phyloP scores from a whole-genome alignment of 2,329 filamentous ascomycete genomes.

The Lachnellula arida region DNA sequence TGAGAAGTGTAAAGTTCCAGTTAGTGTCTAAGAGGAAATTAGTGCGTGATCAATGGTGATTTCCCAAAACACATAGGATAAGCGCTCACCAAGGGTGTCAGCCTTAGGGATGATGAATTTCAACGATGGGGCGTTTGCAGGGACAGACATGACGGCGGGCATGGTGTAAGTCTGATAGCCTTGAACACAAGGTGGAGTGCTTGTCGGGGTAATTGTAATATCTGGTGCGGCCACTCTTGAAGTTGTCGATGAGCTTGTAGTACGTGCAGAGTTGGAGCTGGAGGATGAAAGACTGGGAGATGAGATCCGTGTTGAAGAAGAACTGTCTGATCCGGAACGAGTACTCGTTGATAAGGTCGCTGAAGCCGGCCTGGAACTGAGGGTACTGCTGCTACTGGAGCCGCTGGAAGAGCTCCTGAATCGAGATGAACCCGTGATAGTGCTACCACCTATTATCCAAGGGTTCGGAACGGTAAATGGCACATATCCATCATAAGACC shows the following conservation, averaged over 20 bases:
- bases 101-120: constrained; percentile 2
- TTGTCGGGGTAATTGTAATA: neutral
- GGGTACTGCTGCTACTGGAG: neutral
- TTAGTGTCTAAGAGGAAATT: neutral
- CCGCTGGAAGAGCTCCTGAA: neutral
- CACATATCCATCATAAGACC: neutral
- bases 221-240: constrained; percentile 1
- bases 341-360: neutral
- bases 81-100: neutral
- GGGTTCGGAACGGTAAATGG: neutral
- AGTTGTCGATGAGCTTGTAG: neutral
- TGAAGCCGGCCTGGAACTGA: neutral
- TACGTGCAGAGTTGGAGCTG: too few relatives aligned
- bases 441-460: neutral
- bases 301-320: neutral
- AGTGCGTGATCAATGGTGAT: neutral
- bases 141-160: neutral
- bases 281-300: too few relatives aligned
- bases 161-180: constrained; percentile 2
- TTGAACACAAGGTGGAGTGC: constrained; percentile 1
- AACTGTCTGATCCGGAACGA: neutral
- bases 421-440: neutral
- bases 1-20: neutral
- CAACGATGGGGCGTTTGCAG: neutral
- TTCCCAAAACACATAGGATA: neutral